A percentile compares a stretch with the other conserved stretches of the same genome.
phyloP scores from a whole-genome alignment of 352 stramenopile species.

The Pythium phragmitis region DNA sequence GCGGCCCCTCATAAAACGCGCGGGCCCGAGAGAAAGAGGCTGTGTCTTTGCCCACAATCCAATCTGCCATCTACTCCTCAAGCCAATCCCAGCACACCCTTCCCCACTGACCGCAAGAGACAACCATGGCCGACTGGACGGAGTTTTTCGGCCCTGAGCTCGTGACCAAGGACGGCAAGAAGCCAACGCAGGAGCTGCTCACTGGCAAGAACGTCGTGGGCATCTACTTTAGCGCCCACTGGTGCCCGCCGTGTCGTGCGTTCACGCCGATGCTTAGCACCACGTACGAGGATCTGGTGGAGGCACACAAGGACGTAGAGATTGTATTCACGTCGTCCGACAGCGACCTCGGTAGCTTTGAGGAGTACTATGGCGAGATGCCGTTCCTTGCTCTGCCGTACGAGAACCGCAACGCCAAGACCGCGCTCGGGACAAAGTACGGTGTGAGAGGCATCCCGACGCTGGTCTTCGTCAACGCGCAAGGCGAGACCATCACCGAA shows the following conservation, averaged over 20 bases:
- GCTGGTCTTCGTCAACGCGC: constrained; percentile 86
- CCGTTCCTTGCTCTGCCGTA: constrained; percentile 93
- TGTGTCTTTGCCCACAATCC: no score
- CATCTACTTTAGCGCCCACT: constrained; percentile 96
- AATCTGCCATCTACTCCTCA: no score
- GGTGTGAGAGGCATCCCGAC: constrained; percentile 88
- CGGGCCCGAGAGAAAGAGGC: no score
- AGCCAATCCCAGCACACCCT: no score
- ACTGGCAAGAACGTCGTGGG: constrained; percentile 80
- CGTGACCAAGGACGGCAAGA: constrained; percentile 67
- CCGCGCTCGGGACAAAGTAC: constrained; percentile 79
- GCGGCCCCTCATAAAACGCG: no score
- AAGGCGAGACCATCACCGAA: constrained; percentile 69
- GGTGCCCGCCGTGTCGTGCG: constrained; percentile 91
- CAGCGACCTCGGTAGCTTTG: constrained; percentile 64
- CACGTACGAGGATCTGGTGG: constrained; percentile 89
- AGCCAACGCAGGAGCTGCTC: constrained; percentile 69
- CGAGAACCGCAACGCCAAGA: constrained; percentile 68
- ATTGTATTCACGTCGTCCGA: constrained; percentile 90
- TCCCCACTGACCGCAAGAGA: no score
- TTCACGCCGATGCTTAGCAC: constrained; percentile 94
- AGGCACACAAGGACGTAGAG: constrained; percentile 88
- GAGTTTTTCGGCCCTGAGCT: constrained; percentile 67
- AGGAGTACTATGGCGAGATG: constrained; percentile 92
- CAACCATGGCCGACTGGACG: constrained; percentile 43